Evolutionary conservation across 2,329 filamentous ascomycete genomes (phyloP), one percentile per base, ranked within the genome.

Genomic region (Aaosphaeria pasadenensis): DNA sequence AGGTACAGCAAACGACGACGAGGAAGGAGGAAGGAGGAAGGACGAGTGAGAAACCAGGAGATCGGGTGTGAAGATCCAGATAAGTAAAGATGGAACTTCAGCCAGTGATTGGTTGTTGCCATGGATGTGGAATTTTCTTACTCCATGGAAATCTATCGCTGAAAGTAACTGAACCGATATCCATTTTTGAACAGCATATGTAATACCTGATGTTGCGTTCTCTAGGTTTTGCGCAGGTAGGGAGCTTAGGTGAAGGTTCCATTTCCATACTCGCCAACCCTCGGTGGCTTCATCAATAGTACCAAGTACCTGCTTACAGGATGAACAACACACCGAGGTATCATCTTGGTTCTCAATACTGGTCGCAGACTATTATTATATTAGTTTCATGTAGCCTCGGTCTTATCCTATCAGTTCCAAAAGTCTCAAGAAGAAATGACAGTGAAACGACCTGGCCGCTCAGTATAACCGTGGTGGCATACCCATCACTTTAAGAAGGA

Each of bases 61-160:
- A 49, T 83, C 77, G 0, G 81, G 79, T 6, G 82, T 82, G 65
- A 85, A 85, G 46, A 82, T 71, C 82, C 82, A 85, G 30, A 84
- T 54, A 65, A 80, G 59, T 3, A 66, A 48, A 2, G 64, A 62
- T 5, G 57, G 52, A 5, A 55, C 49, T 11, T 57, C 42, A 30
- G 48, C 11, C 6, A 47, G 30, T 1, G 46, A 7, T 9, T 36
- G 9, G 24, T 42, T 39, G 11, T 47, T 39, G 11, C 59, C 50
- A 38, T 67, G 81, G 1, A 87, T 75, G 45, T 82, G 50, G 65
- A 85, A 83, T 55, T 80, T 78, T 13, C 80, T 75, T 3, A 78
- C 70, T 35, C 79, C 81, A 54, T 77, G 74, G 48, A 76, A 77
- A 28, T 84, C 80, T 38, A 82, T 77, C 5, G 80, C 66, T 45